Base-by-base conservation (phyloP, 1,284 basidiomycete genomes). In the Phaffia rhodozyma region DNA sequence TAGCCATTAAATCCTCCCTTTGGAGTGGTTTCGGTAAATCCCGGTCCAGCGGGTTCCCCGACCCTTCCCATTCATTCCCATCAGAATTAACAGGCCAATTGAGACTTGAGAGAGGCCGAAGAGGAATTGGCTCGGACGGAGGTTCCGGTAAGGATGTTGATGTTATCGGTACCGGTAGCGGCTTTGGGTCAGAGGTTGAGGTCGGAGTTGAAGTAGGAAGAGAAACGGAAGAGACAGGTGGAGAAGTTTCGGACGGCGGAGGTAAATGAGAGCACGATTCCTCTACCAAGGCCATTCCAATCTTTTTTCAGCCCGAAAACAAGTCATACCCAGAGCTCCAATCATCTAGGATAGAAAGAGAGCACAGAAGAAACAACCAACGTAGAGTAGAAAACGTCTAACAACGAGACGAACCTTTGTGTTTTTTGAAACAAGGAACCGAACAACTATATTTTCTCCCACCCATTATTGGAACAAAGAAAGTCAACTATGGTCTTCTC, bases 1-100 rank as follows among this genome's bases (percentile, higher is more conserved):
- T 74, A 1, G 73, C 71, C 55, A 75, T 66, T 1, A 76, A 70
- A 68, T 76, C 73, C 29, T 71, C 69, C 2, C 68, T 67, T 0
- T 72, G 68, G 5, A 76, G 67, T 0, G 74, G 75, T 55, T 76
- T 76, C 0, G 75, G 74, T 61, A 75, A 73, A 49, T 76, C 74
- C 47, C 70, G 68, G 49, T 67, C 69, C 50, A 76, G 59, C 1
- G 74, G 74, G 68, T 76, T 73, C 38, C 38, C 38, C 13, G 38
- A 43, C 16, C 38, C 38, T 43, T 43, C 38, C 16, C 38, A 5
- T 11, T 16, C 38, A 11, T 43, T 43, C 13, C 16, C 38, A 43
- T 43, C 38, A 7, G 38, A 43, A 16, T 43, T 43, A 43, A 43
- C 7, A 43, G 38, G 38, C 38, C 38, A 43, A 2, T 43, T 5